A percentile compares a stretch with the other conserved stretches of the same genome.
Conservation (phyloP, 176 grass and related monocot species). For the Alloteropsis semialata region DNA sequence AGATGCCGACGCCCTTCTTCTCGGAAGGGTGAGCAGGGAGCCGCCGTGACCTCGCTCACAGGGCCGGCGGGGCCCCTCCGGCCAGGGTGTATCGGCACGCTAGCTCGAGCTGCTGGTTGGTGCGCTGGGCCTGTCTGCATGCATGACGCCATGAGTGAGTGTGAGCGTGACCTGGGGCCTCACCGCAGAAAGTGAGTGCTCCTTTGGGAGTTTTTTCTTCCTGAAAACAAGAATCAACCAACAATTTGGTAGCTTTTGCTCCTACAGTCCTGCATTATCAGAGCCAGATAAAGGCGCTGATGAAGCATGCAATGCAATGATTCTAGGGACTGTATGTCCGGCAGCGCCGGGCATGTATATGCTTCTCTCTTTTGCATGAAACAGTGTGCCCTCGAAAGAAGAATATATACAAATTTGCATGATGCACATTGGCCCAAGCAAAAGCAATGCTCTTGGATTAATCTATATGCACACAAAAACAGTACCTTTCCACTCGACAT, state of each 20-base stretch:
- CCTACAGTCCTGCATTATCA: neutral
- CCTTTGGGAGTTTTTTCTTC: neutral
- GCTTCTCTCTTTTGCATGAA: neutral
- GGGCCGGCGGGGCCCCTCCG: neutral
- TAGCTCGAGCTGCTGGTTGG: neutral
- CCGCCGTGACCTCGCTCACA: neutral
- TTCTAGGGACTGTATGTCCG: neutral
- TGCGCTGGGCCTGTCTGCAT: neutral
- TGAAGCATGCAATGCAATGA: neutral
- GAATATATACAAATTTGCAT: neutral
- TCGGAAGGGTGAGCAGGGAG: neutral
- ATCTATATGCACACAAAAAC: neutral
- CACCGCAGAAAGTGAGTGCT: neutral
- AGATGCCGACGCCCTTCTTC: neutral
- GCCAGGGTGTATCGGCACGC: neutral
- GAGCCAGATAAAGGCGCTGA: neutral
- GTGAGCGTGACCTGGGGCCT: constrained; percentile 7
- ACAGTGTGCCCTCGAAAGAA: neutral
- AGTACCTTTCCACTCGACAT: neutral
- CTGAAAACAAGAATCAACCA: neutral
- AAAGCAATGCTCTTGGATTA: constrained; percentile 1
- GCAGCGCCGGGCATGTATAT: neutral
- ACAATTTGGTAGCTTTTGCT: neutral
- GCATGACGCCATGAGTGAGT: neutral
- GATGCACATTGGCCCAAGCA: constrained; percentile 1